Evolutionary conservation across 176 grass and related monocot genomes (phyloP).

Genomic region (Triticum turgidum): DNA sequence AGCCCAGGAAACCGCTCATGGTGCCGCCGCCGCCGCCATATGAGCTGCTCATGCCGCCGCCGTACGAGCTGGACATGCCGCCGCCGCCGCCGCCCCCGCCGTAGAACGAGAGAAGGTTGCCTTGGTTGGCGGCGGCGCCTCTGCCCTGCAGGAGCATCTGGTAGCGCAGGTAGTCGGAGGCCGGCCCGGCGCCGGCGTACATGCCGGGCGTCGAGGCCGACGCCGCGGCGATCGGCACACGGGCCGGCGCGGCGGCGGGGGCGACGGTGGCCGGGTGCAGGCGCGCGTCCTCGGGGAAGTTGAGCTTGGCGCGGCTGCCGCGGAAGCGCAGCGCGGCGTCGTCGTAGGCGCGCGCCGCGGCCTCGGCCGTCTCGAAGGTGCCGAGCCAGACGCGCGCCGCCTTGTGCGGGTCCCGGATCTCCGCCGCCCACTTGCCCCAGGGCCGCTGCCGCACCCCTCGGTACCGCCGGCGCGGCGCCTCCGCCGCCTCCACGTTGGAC

Average conservation of each 20-base stretch:
- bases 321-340: constrained; percentile 90
- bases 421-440: constrained; percentile 99
- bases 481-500: constrained; percentile 12
- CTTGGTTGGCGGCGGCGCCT: constrained; percentile 4
- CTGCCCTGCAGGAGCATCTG: constrained; percentile 49
- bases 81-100: background rate
- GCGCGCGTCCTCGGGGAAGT: constrained; percentile 92
- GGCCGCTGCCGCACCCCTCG: constrained; percentile 95
- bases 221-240: background rate
- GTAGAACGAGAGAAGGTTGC: constrained; percentile 43
- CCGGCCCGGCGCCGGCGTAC: constrained; percentile 2
- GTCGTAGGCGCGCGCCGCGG: constrained; percentile 91
- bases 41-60: background rate
- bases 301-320: constrained; percentile 92
- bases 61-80: no score
- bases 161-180: constrained; percentile 37
- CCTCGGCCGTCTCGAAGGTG: constrained; percentile 97
- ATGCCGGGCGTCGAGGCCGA: background rate
- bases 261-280: constrained; percentile 35
- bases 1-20: constrained; percentile 31
- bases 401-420: constrained; percentile 97
- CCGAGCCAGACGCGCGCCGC: constrained; percentile 98
- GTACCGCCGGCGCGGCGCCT: constrained; percentile 48
- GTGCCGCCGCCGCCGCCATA: background rate
- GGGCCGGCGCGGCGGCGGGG: background rate